phyloP scores from a whole-genome alignment of 768 basidiomycete genomes.

The Mycena amicta region DNA sequence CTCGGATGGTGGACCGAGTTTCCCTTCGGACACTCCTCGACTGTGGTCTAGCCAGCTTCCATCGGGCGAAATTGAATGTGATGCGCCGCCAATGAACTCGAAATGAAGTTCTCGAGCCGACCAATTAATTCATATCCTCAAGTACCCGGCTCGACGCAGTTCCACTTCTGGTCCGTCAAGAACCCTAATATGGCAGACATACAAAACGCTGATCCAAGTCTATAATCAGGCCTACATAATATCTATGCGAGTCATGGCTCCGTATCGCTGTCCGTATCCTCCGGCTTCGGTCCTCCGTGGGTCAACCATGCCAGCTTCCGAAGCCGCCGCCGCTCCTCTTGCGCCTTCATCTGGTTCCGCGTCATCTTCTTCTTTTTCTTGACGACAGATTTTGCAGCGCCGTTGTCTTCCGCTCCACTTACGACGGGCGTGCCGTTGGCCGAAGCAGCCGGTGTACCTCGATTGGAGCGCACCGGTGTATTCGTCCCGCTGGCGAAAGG shows the following conservation, averaged over 20 bases:
- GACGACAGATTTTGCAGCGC: slow-evolving; percentile 39
- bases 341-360: slow-evolving; percentile 87
- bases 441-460: slow-evolving; percentile 73
- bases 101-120: not conserved
- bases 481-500: slow-evolving; percentile 71
- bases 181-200: not conserved
- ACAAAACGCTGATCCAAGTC: not conserved
- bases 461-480: slow-evolving; percentile 70
- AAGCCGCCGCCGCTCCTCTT: slow-evolving; percentile 80
- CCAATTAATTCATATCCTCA: not conserved
- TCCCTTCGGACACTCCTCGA: too few relatives aligned
- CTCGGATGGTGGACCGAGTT: too few relatives aligned
- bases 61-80: not conserved
- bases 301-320: slow-evolving; percentile 84
- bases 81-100: slow-evolving; percentile 1
- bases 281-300: slow-evolving; percentile 79
- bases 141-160: not conserved
- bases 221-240: too few relatives aligned
- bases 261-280: slow-evolving; percentile 75
- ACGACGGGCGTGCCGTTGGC: slow-evolving; percentile 72
- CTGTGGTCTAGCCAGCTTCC: not conserved
- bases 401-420: slow-evolving; percentile 73
- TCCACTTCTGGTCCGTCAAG: not conserved
- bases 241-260: slow-evolving; percentile 17
- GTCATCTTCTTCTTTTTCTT: slow-evolving; percentile 92